Evolutionary conservation across 352 stramenopile genomes (phyloP), one percentile per base, ranked within the genome.

Genomic region (Globisporangium polare): DNA sequence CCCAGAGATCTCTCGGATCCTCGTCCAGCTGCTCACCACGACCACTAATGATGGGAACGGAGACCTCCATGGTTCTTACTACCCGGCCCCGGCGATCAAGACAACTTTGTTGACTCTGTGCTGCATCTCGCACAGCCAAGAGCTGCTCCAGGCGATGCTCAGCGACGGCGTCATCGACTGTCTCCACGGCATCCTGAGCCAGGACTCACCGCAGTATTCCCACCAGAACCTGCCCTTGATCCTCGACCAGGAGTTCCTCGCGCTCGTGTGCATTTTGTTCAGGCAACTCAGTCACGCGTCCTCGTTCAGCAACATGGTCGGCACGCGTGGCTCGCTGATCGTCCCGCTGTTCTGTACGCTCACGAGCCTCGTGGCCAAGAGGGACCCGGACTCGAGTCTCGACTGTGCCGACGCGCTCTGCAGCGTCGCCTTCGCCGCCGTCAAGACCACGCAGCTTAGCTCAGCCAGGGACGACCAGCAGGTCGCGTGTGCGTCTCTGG

Each of bases 381-480:
- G 54, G 0, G 81, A 91, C 37, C 49, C 60, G 0, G 57, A 78
- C 6, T 85, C 80, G 6, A 68, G 71, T 27, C 71, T 91, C 0
- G 84, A 93, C 27, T 86, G 80, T 42, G 78, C 81, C 2, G 84
- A 91, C 24, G 67, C 65, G 22, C 65, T 93, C 3, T 90, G 80
- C 49, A 88, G 72, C 49, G 67, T 88, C 29, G 73, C 76, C 1
- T 89, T 88, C 46, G 46, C 65, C 1, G 37, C 22, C 39, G 33
- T 59, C 58, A 66, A 54, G 33, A 20, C 39, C n/a, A 7, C 41
- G 10, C 31, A 33, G 18, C 54, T 20, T 13, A 33, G 5, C 8
- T 33, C 29, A 29, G 24, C n/a, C 22, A 15, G 37, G 22, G 10
- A 27, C n/a, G 13, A 42, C 29, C 8, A 54, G 17, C 20, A 41